Conservation (phyloP, 2,329 filamentous ascomycete genomes). For the Trichophyton equinum region DNA sequence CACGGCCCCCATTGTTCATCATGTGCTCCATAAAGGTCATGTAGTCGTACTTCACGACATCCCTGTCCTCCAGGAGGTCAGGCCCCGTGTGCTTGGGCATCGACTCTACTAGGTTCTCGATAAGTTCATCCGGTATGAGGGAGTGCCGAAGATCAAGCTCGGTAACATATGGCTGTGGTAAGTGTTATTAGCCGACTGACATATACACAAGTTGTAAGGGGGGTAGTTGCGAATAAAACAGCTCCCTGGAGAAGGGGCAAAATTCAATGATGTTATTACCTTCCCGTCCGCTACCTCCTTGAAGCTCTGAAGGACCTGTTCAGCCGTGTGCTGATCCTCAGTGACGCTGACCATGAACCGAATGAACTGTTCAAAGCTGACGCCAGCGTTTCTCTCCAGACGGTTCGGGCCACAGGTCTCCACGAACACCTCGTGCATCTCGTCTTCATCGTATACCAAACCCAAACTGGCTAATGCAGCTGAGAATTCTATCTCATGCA, state of each 20-base stretch:
- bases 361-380: conserved; percentile 98
- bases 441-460: conserved; percentile 88
- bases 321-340: conserved; percentile 95
- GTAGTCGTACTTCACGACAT: conserved; percentile 85
- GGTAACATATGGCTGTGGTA: conserved; percentile 69
- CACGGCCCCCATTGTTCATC: conserved; percentile 38
- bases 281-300: conserved; percentile 95
- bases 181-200: background rate
- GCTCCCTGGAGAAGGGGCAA: background rate
- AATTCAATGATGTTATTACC: conserved; percentile 25
- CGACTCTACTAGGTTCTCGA: conserved; percentile 76
- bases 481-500: conserved; percentile 90
- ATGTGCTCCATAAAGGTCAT: conserved; percentile 92
- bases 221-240: background rate
- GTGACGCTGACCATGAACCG: conserved; percentile 99
- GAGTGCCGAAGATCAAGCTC: conserved; percentile 93
- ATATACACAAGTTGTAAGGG: conserved; percentile 4
- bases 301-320: conserved; percentile 98
- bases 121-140: conserved; percentile 90
- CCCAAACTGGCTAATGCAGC: conserved; percentile 90
- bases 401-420: conserved; percentile 56
- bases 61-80: conserved; percentile 72
- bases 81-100: conserved; percentile 78
- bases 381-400: conserved; percentile 52
- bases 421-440: conserved; percentile 93